These are phyloP conservation scores for Daldinia eschscholtzii DNA, from an alignment of 2,329 filamentous ascomycete genomes.

Conservation along the genomic window DNA sequence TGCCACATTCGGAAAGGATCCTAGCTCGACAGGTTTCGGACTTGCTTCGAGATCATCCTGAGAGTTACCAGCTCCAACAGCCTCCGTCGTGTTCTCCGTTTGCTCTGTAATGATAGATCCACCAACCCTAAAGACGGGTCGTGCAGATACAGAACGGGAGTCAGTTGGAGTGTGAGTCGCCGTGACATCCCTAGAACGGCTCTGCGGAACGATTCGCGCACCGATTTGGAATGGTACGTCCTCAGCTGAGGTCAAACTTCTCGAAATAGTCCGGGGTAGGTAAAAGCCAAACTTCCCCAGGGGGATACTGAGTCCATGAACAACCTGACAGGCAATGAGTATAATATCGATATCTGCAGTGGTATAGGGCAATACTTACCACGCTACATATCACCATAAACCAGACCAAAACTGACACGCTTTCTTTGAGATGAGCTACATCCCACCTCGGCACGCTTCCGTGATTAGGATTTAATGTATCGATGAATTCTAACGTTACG, in stretches of 20 bases:
- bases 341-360: slow-evolving; percentile 23
- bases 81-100: slow-evolving; percentile 6
- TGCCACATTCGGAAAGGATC: slow-evolving; percentile 25
- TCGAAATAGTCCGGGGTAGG: slow-evolving; percentile 73
- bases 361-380: slow-evolving; percentile 63
- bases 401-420: slow-evolving; percentile 82
- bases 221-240: slow-evolving; percentile 41
- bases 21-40: slow-evolving; percentile 3
- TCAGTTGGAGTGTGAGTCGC: slow-evolving; percentile 27
- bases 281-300: slow-evolving; percentile 75
- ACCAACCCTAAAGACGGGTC: slow-evolving; percentile 57
- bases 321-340: slow-evolving; percentile 63
- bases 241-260: slow-evolving; percentile 58
- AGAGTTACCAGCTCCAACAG: slow-evolving; percentile 5
- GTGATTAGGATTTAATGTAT: slow-evolving; percentile 60
- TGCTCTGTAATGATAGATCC: slow-evolving; percentile 54
- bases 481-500: slow-evolving; percentile 81
- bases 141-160: slow-evolving; percentile 42
- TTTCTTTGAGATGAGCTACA: slow-evolving; percentile 73
- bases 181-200: slow-evolving; percentile 39
- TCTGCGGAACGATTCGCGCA: slow-evolving; percentile 38
- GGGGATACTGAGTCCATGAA: slow-evolving; percentile 86
- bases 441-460: slow-evolving; percentile 74
- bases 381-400: slow-evolving; percentile 87
- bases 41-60: slow-evolving; percentile 8